phyloP scores from a whole-genome alignment of 2,329 filamentous ascomycete species.

The Ascochyta pisi region DNA sequence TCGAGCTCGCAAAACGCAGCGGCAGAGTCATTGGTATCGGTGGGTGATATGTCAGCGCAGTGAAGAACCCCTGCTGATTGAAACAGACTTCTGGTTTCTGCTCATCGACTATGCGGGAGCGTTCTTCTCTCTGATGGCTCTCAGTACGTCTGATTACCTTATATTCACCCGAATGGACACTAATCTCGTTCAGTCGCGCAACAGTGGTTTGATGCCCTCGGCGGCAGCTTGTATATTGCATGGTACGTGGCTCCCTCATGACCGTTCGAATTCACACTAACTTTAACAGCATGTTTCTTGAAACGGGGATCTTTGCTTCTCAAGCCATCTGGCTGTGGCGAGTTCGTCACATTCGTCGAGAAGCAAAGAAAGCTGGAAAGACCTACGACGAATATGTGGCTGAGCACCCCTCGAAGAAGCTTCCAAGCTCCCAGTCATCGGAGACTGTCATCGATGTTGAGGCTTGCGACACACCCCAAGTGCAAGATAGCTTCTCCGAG shows the following conservation, averaged over 20 bases:
- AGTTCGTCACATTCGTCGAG: slow-evolving; percentile 59
- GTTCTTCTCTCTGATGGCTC: slow-evolving; percentile 68
- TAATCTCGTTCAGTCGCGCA: slow-evolving; percentile 60
- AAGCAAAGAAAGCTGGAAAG: slow-evolving; percentile 60
- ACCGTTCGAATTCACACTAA: not conserved
- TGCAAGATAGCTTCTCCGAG: not conserved
- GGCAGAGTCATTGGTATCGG: slow-evolving; percentile 69
- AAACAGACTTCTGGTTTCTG: slow-evolving; percentile 62
- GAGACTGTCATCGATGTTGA: slow-evolving; percentile 40
- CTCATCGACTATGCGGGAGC: slow-evolving; percentile 67
- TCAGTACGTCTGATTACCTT: slow-evolving; percentile 52
- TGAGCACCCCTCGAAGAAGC: slow-evolving; percentile 32
- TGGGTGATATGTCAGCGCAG: slow-evolving; percentile 39
- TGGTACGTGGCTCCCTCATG: slow-evolving; percentile 55
- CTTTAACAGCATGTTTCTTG: slow-evolving; percentile 59
- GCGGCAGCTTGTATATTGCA: slow-evolving; percentile 66
- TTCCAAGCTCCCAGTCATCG: slow-evolving; percentile 28
- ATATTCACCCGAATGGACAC: not conserved
- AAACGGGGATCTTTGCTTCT: slow-evolving; percentile 66
- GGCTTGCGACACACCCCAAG: slow-evolving; percentile 15
- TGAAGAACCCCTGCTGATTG: slow-evolving; percentile 5
- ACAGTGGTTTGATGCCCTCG: slow-evolving; percentile 66
- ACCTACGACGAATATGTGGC: slow-evolving; percentile 62
- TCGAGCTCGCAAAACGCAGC: slow-evolving; percentile 66
- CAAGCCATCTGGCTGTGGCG: slow-evolving; percentile 67